Percentiles rank a stretch among this genome's conserved stretches.
These are phyloP conservation scores for Chalciporus pseudorubinellus DNA, from an alignment of 768 basidiomycete species.

Conservation along the genomic window DNA sequence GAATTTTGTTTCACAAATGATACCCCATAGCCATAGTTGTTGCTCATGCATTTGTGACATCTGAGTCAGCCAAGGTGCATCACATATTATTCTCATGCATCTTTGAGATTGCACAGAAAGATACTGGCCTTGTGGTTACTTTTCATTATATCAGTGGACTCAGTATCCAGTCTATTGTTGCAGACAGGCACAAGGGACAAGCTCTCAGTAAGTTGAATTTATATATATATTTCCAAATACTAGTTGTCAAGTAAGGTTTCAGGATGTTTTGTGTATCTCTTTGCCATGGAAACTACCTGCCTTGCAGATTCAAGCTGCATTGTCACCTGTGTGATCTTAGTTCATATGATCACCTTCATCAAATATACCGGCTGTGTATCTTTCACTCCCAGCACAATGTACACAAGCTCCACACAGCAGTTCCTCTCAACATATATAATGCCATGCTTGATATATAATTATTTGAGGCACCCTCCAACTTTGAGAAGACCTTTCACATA, in stretches of 20 bases:
- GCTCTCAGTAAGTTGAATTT: constrained; percentile 2
- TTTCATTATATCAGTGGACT: background rate
- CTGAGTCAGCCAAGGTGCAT: background rate
- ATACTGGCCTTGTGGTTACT: background rate
- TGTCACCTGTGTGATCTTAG: background rate
- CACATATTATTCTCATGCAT: background rate
- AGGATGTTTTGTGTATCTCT: background rate
- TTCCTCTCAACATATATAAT: background rate
- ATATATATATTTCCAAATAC: background rate
- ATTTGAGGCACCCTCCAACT: background rate
- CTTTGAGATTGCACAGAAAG: constrained; percentile 1
- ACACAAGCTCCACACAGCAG: background rate
- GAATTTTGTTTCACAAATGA: too few species aligned
- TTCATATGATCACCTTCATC: background rate
- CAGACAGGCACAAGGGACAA: constrained; percentile 2
- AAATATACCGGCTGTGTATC: background rate
- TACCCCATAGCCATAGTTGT: constrained; percentile 8
- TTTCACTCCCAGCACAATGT: background rate
- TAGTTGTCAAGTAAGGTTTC: background rate
- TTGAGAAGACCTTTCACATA: background rate
- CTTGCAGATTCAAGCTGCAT: background rate
- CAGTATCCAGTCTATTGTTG: constrained; percentile 4
- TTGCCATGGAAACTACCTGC: background rate
- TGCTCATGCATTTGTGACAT: constrained; percentile 1
- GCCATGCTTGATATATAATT: constrained; percentile 5